phyloP scores from a whole-genome alignment of 139 green algal genomes.

The Mychonastes homosphaera region DNA sequence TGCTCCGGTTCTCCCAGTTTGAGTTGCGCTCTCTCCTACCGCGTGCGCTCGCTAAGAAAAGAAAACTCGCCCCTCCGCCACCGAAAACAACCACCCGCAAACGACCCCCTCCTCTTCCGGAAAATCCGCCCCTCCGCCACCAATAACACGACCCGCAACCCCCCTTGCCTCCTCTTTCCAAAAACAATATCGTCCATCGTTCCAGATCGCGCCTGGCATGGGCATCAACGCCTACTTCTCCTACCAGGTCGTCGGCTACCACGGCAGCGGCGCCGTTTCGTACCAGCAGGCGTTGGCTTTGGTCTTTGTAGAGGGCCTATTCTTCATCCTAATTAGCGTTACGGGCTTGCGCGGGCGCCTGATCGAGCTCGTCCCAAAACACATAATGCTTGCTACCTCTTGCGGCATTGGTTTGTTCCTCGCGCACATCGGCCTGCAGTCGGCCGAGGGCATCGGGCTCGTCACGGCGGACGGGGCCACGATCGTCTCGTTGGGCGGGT shows the following conservation, averaged over 20 bases:
- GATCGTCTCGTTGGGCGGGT: too few species aligned
- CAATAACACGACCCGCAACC: too few species aligned
- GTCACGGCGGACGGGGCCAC: constrained; percentile 56
- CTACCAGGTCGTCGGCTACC: constrained; percentile 60
- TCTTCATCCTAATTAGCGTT: constrained; percentile 64
- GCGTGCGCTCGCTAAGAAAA: too few species aligned
- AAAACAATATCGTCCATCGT: constrained; percentile 40
- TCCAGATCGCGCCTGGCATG: constrained; percentile 47
- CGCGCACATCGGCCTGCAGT: constrained; percentile 59
- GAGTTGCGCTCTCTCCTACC: too few species aligned
- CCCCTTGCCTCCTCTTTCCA: too few species aligned
- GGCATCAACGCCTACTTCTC: constrained; percentile 70
- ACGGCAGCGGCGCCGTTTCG: constrained; percentile 33
- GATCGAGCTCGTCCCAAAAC: constrained; percentile 49
- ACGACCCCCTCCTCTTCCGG: too few species aligned
- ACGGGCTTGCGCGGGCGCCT: constrained; percentile 44
- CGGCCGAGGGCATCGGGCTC: constrained; percentile 55
- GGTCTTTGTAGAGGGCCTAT: constrained; percentile 62
- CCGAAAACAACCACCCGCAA: too few species aligned
- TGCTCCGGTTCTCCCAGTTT: too few species aligned
- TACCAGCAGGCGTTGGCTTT: constrained; percentile 43
- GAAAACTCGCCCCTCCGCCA: too few species aligned
- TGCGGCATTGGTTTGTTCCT: constrained; percentile 70
- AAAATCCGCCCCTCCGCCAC: too few species aligned
- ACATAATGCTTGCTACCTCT: constrained; percentile 50